A percentile compares a stretch with the other conserved stretches of the same genome.
phyloP scores from a whole-genome alignment of 2,329 filamentous ascomycete genomes.

The Exophiala xenobiotica region DNA sequence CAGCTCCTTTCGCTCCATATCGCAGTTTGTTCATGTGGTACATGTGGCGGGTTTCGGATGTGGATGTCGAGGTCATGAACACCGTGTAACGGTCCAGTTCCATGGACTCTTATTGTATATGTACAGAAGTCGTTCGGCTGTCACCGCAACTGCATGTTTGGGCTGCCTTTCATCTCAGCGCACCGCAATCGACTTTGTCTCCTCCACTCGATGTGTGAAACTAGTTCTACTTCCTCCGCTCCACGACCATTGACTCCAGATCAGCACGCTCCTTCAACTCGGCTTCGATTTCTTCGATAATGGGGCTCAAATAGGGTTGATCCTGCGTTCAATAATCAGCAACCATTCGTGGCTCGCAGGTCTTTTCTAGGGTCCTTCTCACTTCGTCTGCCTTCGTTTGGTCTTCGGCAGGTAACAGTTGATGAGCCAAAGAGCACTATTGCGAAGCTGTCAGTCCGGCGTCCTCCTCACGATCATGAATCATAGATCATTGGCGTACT shows the following conservation, averaged over 20 bases:
- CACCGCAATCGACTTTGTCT: neutral
- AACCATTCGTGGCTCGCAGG: slow-evolving; percentile 24
- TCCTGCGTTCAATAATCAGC: slow-evolving; percentile 52
- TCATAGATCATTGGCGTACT: slow-evolving; percentile 46
- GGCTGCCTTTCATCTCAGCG: neutral
- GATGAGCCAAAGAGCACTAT: slow-evolving; percentile 65
- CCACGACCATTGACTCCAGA: slow-evolving; percentile 64
- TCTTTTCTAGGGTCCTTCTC: slow-evolving; percentile 32
- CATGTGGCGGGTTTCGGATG: slow-evolving; percentile 86
- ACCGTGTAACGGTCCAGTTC: slow-evolving; percentile 8
- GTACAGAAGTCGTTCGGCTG: neutral
- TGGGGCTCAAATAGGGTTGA: slow-evolving; percentile 62
- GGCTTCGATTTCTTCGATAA: slow-evolving; percentile 68
- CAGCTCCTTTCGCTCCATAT: slow-evolving; percentile 80
- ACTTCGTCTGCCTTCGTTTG: slow-evolving; percentile 69
- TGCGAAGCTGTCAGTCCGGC: slow-evolving; percentile 10
- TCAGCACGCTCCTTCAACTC: slow-evolving; percentile 67
- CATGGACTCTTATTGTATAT: slow-evolving; percentile 4
- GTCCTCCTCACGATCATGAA: neutral
- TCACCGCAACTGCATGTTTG: neutral
- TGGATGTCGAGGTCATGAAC: slow-evolving; percentile 51
- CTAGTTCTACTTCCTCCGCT: slow-evolving; percentile 14
- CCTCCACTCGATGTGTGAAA: neutral
- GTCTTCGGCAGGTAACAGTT: slow-evolving; percentile 62
- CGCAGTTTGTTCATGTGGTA: slow-evolving; percentile 97